A percentile compares a stretch with the other conserved stretches of the same genome.
Evolutionary conservation across 768 basidiomycete genomes (phyloP).

Genomic region (Boletus tomentosulus): DNA sequence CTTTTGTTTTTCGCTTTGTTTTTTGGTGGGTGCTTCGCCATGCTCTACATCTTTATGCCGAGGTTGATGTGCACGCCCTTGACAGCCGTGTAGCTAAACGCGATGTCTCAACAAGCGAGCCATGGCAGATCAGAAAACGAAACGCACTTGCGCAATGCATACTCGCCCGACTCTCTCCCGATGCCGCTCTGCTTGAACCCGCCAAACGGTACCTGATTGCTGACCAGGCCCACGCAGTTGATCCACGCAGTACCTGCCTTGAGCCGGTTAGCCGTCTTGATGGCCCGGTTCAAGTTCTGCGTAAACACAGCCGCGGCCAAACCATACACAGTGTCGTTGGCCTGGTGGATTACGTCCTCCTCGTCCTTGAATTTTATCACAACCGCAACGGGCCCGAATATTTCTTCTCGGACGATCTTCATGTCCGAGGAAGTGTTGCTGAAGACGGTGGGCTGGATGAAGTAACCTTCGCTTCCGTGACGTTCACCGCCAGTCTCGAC

Average conservation of each 20-base stretch:
- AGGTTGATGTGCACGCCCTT: constrained; percentile 48
- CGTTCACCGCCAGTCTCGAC: constrained; percentile 60
- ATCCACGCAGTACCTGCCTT: constrained; percentile 82
- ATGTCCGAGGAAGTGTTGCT: constrained; percentile 61
- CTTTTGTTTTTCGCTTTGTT: not conserved
- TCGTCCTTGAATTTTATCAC: constrained; percentile 73
- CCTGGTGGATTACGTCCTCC: constrained; percentile 61
- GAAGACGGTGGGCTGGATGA: constrained; percentile 74
- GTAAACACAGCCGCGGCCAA: constrained; percentile 87
- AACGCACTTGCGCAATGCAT: constrained; percentile 55
- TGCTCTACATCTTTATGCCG: constrained; percentile 12
- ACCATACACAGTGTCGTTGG: constrained; percentile 87
- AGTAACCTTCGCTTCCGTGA: constrained; percentile 60
- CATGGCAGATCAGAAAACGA: not conserved
- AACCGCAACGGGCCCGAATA: constrained; percentile 78
- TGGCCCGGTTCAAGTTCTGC: constrained; percentile 68
- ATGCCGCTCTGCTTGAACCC: constrained; percentile 84
- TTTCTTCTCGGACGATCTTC: constrained; percentile 74
- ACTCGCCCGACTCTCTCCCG: constrained; percentile 76
- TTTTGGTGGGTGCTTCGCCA: not conserved
- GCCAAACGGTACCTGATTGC: constrained; percentile 64
- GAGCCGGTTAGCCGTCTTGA: constrained; percentile 67
- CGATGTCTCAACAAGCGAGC: not conserved
- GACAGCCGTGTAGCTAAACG: constrained; percentile 21
- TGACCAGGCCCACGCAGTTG: constrained; percentile 30